Conservation (phyloP, 2,329 filamentous ascomycete genomes). For the Beauveria caledonica region DNA sequence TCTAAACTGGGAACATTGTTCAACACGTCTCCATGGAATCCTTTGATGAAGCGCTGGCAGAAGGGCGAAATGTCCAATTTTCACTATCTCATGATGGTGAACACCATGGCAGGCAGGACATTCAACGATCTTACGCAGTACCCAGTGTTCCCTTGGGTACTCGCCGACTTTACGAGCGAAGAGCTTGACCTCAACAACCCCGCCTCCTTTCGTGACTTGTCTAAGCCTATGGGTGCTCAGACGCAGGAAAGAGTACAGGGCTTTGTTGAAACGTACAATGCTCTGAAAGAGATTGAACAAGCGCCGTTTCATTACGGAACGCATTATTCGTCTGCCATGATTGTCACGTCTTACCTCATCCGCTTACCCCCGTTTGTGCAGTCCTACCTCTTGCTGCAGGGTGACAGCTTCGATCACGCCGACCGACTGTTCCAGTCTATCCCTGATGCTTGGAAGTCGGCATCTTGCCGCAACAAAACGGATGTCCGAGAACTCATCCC, state of each 20-base stretch:
- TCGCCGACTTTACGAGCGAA: conserved; percentile 92
- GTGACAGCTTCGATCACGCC: conserved; percentile 92
- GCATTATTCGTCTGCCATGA: conserved; percentile 98
- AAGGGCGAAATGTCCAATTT: conserved; percentile 97
- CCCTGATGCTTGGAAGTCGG: conserved; percentile 81
- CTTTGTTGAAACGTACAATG: conserved; percentile 76
- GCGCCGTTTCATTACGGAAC: conserved; percentile 96
- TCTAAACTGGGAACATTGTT: conserved; percentile 91
- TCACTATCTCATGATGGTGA: conserved; percentile 96
- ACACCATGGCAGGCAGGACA: conserved; percentile 91
- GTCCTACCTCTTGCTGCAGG: conserved; percentile 87
- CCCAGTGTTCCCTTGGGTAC: conserved; percentile 93
- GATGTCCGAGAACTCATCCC: conserved; percentile 93
- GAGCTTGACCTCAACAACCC: conserved; percentile 83
- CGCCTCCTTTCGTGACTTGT: conserved; percentile 78
- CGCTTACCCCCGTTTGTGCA: conserved; percentile 93
- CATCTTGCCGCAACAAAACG: conserved; percentile 81
- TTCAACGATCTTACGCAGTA: conserved; percentile 99
- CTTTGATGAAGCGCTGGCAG: conserved; percentile 82
- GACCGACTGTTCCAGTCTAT: conserved; percentile 94
- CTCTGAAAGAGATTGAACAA: conserved; percentile 86
- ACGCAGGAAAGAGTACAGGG: conserved; percentile 65
- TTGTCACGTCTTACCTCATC: conserved; percentile 92
- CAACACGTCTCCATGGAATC: conserved; percentile 71
- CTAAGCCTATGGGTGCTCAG: conserved; percentile 95